Evolutionary conservation across 257 asterid genomes (phyloP), one percentile per base, ranked within the genome.

Genomic region (Petrea volubilis): DNA sequence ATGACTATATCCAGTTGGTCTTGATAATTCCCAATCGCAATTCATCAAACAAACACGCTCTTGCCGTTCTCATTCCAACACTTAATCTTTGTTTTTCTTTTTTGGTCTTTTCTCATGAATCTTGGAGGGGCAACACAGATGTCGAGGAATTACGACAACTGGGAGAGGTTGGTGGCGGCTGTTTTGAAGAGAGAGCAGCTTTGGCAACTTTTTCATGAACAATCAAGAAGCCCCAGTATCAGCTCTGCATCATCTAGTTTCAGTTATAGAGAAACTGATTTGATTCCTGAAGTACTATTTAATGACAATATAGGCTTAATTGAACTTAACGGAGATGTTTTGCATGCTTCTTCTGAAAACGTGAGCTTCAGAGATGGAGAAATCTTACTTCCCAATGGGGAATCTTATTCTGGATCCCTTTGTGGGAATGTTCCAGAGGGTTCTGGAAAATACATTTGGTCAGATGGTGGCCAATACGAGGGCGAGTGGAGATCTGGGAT

Each of bases 401-500:
- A 90, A 49, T 76, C 78, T 50, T 91, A 88, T 67, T 77, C 84
- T 0, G 97, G 97, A 27, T 86, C 90, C 74, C 68, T 95, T 34
- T 86, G 77, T 31, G 87, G 93, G 5, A 85, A 83, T 71, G 62
- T 75, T 15, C 96, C 99, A 0, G 99, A 90, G 74, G 97, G 97
- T 60, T 70, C 85, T 0, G 97, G 97, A 50, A 80, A 72, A 74
- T 92, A 90, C 74, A 63, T 69, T 28, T 95, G 99, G 99, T 74
- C 94, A 4, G 98, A 90, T 78, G 99, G 96, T 72, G 88, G 94
- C 82, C 85, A 73, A 57, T 95, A 91, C 6, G 93, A 84, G 72
- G 98, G 98, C n/a, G 96, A 86, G 74, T 94, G 99, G 99, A 84
- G 93, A 76, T 46, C 80, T 53, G 99, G 99, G 85, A 84, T 88